Percentiles rank a stretch among this genome's conserved stretches.
Evolutionary conservation across 225 moss, liverwort and hornwort species (phyloP).

Genomic region (Antitrichia curtipendula): DNA sequence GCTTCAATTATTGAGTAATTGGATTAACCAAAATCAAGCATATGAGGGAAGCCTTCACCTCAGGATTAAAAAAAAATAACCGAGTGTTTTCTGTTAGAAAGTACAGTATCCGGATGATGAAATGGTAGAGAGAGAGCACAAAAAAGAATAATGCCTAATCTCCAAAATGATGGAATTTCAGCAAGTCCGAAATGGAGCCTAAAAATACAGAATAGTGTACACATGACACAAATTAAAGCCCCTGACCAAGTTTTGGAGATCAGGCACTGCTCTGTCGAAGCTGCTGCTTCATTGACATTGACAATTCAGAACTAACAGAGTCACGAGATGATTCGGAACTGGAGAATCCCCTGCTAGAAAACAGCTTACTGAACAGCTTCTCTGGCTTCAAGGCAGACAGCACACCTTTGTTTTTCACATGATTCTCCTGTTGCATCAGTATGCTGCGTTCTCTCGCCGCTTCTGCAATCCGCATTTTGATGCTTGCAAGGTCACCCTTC

Average conservation of each 20-base stretch:
- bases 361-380: constrained; percentile 25
- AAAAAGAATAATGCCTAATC: neutral
- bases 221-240: neutral
- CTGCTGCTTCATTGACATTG: neutral
- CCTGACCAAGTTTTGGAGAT: neutral
- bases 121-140: neutral
- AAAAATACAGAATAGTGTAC: constrained; percentile 23
- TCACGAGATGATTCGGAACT: constrained; percentile 21
- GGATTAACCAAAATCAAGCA: neutral
- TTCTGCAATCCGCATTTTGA: constrained; percentile 61
- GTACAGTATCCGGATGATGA: neutral
- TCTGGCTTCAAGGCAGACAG: constrained; percentile 24
- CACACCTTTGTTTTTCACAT: constrained; percentile 20
- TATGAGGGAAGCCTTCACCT: neutral
- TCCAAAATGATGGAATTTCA: constrained; percentile 1
- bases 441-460: constrained; percentile 29
- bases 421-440: constrained; percentile 8
- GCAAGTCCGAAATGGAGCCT: neutral
- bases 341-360: constrained; percentile 15
- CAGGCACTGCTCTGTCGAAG: constrained; percentile 15
- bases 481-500: constrained; percentile 66
- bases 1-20: neutral
- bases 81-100: neutral
- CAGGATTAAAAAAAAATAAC: neutral
- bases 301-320: constrained; percentile 10